Evolutionary conservation across 2,329 filamentous ascomycete genomes (phyloP), one percentile per base, ranked within the genome.

Genomic region (Reticulascus tulasneorum): DNA sequence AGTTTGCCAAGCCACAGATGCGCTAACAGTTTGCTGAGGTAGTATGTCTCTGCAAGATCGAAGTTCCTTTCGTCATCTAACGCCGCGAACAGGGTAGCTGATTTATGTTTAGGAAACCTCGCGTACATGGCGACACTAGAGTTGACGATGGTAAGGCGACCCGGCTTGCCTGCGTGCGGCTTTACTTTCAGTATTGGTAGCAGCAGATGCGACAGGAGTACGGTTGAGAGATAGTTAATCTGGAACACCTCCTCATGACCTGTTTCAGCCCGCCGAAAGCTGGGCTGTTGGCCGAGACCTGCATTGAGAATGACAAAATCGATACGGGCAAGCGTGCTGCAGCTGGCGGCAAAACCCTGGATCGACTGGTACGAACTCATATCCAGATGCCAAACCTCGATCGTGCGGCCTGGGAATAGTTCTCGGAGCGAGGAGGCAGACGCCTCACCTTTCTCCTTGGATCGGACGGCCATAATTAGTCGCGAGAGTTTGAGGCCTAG

Each of bases 371-470:
- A 71, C 0, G 58, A 64, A 5, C 38, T 35, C 61, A 75, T 66
- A 29, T 77, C 69, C n/a, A 77, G 46, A 3, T 50, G 9, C 69
- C 67, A 76, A 9, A 77, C 69, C 9, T 71, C 57, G 10, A 76
- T 59, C 0, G 28, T 54, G 3, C 64, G 60, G 0, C 43, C 38
- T 2, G 58, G 58, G 26, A 52, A 52, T 6, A 42, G 24, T 5
- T 33, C 25, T 11, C 51, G 51, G 13, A 70, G 54, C 13, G 48
- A 47, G 0, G 43, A 23, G 1, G 61, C 61, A 5, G 68, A 70
- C 0, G 43, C 51, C 19, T 71, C 56, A 11, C 72, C 73, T 29
- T 63, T 69, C 4, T 50, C 38, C 0, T 42, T 27, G 3, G 58
- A 66, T 4, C 73, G 69, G 2, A 71, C 69, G 7, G 62, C 69